Percentiles rank a stretch among this genome's conserved stretches.
Evolutionary conservation across 106 monocot species (phyloP).

Genomic region (Chionographis japonica): DNA sequence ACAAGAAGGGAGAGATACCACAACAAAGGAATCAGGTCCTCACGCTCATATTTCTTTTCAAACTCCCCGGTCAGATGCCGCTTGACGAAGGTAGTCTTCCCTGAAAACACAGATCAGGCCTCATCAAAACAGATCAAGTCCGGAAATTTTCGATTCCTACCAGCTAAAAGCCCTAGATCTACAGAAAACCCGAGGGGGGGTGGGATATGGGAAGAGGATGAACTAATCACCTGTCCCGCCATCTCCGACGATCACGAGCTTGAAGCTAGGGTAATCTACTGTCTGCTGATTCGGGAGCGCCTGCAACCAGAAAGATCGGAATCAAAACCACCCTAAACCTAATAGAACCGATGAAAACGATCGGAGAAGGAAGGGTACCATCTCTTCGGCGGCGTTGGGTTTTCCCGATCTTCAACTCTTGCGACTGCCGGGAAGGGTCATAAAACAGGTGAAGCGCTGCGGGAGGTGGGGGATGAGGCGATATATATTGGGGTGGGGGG

Average conservation of each 20-base stretch:
- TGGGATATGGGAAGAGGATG: background rate
- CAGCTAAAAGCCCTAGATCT: background rate
- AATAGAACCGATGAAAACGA: background rate
- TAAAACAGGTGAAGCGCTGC: background rate
- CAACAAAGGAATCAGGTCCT: too few species aligned
- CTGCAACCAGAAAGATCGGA: slow-evolving; percentile 6
- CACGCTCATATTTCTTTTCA: slow-evolving; percentile 32
- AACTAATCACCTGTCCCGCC: slow-evolving; percentile 25
- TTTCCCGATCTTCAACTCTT: too few species aligned
- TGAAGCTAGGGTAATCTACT: slow-evolving; percentile 36
- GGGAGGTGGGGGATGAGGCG: background rate
- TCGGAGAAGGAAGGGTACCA: background rate
- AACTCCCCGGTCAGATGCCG: slow-evolving; percentile 45
- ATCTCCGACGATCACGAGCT: slow-evolving; percentile 38
- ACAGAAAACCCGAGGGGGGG: background rate
- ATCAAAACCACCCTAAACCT: too few species aligned
- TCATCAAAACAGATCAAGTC: too few species aligned
- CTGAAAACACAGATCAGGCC: slow-evolving; percentile 1
- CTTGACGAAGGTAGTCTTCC: slow-evolving; percentile 46
- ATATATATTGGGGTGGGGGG: background rate
- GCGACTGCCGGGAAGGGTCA: background rate
- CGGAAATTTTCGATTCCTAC: background rate
- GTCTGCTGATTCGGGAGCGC: slow-evolving; percentile 35
- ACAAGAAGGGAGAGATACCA: too few species aligned
- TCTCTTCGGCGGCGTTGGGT: background rate